phyloP scores from a whole-genome alignment of 2,329 filamentous ascomycete genomes.

The Aspergillus nomiae region DNA sequence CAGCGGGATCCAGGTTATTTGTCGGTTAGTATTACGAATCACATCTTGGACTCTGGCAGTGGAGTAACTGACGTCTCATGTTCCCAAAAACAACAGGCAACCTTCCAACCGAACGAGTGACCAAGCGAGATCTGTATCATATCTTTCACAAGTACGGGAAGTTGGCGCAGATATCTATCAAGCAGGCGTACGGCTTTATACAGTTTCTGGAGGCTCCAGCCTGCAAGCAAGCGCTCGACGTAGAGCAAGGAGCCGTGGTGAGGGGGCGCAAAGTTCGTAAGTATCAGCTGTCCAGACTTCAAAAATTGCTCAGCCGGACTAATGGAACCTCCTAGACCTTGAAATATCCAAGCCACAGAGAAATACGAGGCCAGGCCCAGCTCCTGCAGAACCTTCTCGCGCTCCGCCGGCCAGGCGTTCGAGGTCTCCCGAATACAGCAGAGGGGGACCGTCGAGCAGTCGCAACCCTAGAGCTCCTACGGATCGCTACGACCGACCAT shows the following conservation, averaged over 20 bases:
- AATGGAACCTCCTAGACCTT: slow-evolving; percentile 26
- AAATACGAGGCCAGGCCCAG: slow-evolving; percentile 62
- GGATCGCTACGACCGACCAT: slow-evolving; percentile 49
- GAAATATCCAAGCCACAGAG: slow-evolving; percentile 80
- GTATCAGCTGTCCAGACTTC: slow-evolving; percentile 34
- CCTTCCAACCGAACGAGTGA: slow-evolving; percentile 87
- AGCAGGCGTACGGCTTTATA: slow-evolving; percentile 95
- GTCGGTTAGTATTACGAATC: slow-evolving; percentile 42
- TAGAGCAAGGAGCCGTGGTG: slow-evolving; percentile 78
- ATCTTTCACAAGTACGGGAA: slow-evolving; percentile 83
- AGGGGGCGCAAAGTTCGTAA: slow-evolving; percentile 91
- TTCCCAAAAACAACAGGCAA: slow-evolving; percentile 64
- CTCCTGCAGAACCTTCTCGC: slow-evolving; percentile 40
- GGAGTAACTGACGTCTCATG: neutral
- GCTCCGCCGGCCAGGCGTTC: slow-evolving; percentile 54
- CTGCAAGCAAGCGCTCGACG: slow-evolving; percentile 72
- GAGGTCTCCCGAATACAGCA: slow-evolving; percentile 63
- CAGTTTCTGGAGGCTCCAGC: slow-evolving; percentile 81
- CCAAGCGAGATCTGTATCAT: slow-evolving; percentile 90
- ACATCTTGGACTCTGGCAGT: neutral
- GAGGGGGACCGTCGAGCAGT: slow-evolving; percentile 38
- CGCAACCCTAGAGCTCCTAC: slow-evolving; percentile 32
- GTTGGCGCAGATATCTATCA: slow-evolving; percentile 92
- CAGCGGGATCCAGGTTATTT: slow-evolving; percentile 51
- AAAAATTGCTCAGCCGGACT: slow-evolving; percentile 1